Conservation (phyloP, 192 early-diverging fungal species). For the Gonapodya prolifera region DNA sequence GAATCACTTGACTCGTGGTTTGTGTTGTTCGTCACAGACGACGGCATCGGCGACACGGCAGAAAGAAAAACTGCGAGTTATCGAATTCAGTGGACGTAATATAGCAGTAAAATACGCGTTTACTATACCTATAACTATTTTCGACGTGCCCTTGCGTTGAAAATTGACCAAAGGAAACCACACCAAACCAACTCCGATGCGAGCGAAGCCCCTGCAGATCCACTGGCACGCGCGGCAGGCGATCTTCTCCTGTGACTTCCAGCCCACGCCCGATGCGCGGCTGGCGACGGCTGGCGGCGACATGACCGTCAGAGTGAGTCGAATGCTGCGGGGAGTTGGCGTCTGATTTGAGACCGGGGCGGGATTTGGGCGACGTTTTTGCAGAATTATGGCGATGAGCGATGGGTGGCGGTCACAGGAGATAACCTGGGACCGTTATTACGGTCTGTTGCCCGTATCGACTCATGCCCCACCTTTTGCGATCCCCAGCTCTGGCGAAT, state of each 20-base stretch:
- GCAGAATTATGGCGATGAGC: neutral
- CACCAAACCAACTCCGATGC: neutral
- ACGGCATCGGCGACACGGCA: no score
- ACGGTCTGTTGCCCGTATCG: no score
- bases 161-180: no score
- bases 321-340: constrained; percentile 32
- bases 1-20: no score
- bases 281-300: constrained; percentile 88
- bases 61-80: no score
- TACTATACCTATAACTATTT: no score
- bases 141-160: no score
- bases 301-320: constrained; percentile 67
- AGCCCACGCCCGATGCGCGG: constrained; percentile 40
- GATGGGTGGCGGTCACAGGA: neutral
- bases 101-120: no score
- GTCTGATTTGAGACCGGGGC: constrained; percentile 4
- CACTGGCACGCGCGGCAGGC: constrained; percentile 89
- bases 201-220: constrained; percentile 35
- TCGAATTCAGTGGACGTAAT: no score
- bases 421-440: neutral
- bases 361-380: constrained; percentile 5
- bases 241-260: constrained; percentile 86
- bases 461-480: no score
- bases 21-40: no score
- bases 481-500: constrained; percentile 43